Evolutionary conservation across 495 filamentous ascomycete species (phyloP).

Genomic region (Pseudevernia furfuracea): DNA sequence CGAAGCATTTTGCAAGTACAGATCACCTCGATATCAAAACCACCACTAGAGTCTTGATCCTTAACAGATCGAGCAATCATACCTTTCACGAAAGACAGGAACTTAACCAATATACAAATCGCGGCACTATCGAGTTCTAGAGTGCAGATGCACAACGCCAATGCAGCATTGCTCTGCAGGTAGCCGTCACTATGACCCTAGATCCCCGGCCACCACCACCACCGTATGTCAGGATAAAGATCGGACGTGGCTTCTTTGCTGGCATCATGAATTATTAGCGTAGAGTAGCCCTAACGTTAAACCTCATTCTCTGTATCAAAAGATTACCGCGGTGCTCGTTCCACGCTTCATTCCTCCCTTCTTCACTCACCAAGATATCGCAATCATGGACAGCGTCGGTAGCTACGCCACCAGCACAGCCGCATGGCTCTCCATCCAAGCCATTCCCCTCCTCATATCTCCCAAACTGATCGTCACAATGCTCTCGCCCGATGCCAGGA

Average conservation of each 20-base stretch:
- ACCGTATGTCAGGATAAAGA: background rate
- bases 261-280: too few relatives aligned
- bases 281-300: background rate
- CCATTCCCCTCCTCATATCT: conserved; percentile 53
- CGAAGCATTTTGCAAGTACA: background rate
- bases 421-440: conserved; percentile 61
- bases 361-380: background rate
- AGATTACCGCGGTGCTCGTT: background rate
- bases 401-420: conserved; percentile 58
- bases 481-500: conserved; percentile 50
- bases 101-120: background rate
- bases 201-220: too few relatives aligned
- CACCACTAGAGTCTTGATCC: background rate
- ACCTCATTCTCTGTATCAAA: background rate
- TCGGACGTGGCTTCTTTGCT: background rate
- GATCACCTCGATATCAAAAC: background rate
- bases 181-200: too few relatives aligned
- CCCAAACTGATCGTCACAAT: conserved; percentile 59
- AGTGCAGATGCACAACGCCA: background rate
- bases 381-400: conserved; percentile 6
- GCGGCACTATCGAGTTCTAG: background rate
- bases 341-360: background rate
- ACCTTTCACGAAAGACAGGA: background rate
- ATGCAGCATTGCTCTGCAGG: too few relatives aligned
- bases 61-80: too few relatives aligned